Base-by-base conservation (phyloP, 164 flowering plant genomes). In the Euptelea pleiosperma region DNA sequence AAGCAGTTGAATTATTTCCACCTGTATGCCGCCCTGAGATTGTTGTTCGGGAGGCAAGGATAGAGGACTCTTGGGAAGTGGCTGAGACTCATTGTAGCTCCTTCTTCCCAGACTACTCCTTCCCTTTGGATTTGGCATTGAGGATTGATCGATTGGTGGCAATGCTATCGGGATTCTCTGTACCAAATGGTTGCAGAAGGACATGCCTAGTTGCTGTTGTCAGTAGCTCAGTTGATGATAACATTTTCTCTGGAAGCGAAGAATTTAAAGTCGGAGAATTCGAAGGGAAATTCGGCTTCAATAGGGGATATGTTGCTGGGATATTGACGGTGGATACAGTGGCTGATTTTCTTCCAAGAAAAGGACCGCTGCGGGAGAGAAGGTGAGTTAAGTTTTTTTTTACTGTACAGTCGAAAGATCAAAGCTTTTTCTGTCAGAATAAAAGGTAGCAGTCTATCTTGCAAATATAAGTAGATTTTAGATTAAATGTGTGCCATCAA, bases 31-130 rank as follows among this genome's bases (percentile, higher is more conserved):
- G 80, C 47, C 93, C 96, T 8, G 89, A 78, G 57, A 73, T 93
- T 49, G 83, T 86, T 68, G 98, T 93, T 31, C 74, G 98, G 55
- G 97, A 93, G 75, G 98, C 98, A n/a, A 76, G 96, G 67, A n/a
- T 87, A 61, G 96, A 89, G 74, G 98, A 93, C 63, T 82, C 81
- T 60, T 93, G 98, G 98, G 98, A 89, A 71, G 94, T 93, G 51
- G 97, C 89, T 28, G 98, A 93, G 75, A 93, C 98, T n/a, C 98
- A 93, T 63, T 93, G 98, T 71, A 89, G 94, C 67, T 84, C 89
- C 47, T 93, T 93, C 86, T 93, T 92, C 70, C 98, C 98, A 12
- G 83, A 76, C 6, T 89, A 87, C 57, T 74, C 93, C 2, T 92
- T 93, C 65, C 98, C 98, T 52, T 68, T 89, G 33, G 96, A 89